Base-by-base conservation (phyloP, 2,329 filamentous ascomycete genomes). In the Biscogniauxia marginata region DNA sequence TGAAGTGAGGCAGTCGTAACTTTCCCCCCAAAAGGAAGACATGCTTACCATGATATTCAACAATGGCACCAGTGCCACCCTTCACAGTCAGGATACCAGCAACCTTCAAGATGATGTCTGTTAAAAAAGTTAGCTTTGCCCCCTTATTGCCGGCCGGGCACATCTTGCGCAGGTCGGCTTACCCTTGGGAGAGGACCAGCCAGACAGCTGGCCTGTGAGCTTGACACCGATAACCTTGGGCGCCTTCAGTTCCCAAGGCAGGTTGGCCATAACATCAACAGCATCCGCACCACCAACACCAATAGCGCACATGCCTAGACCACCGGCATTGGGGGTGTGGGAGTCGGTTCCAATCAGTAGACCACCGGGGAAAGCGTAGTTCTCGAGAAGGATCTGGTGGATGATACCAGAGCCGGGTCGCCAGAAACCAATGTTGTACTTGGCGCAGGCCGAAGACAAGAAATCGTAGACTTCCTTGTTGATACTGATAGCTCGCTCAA, bases 391-490 rank as follows among this genome's bases (percentile, higher is more conserved):
- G 73, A 98, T 98, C 83, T 98, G 95, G 82, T 99, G 95, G 70
- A 99, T 99, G 75, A 98, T 99, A 84, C 95, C 95, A 74, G 93
- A 97, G 69, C 95, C 95, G 64, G 95, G 95, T 77, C 86, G 91
- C 95, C 95, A 99, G 88, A 98, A 98, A 82, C 95, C 95, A 76
- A 98, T 98, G 84, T 98, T 93, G 84, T 98, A 99, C 84, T 98
- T 99, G 73, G 93, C 93, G 76, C 93, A 98, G 65, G 93, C 90
- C 62, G 88, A 87, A 60, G 92, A 85, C 73, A 99, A 81, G 84
- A 99, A 99, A 79, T 98, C 90, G 80, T 98, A 99, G 68, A 99
- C 95, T 79, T 98, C 93, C 84, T 96, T 96, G 88, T 98, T 98
- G 81, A 96, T 96, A 68, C 87, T 84, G 71, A 93, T 82, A 69